phyloP scores from a whole-genome alignment of 2,329 filamentous ascomycete genomes.

The Ceratocystis ficicola region DNA sequence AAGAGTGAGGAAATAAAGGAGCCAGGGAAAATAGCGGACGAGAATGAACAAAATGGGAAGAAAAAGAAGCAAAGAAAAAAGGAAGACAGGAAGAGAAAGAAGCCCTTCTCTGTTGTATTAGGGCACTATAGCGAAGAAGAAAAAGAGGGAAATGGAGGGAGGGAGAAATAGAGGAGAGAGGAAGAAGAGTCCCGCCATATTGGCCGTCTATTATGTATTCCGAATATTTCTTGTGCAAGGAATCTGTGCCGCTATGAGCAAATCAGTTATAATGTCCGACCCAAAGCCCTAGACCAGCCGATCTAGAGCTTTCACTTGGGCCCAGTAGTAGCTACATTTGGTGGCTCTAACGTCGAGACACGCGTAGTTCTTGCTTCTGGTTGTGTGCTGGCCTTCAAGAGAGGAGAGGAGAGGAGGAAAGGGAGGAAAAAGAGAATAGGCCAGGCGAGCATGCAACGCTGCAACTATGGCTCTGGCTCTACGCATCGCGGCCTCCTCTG shows the following conservation, averaged over 20 bases:
- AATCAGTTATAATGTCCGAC: too few species aligned
- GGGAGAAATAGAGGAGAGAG: background rate
- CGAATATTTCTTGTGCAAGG: too few species aligned
- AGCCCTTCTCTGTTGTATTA: too few species aligned
- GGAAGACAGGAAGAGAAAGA: background rate
- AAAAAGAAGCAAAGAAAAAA: background rate
- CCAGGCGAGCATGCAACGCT: background rate
- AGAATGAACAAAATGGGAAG: background rate
- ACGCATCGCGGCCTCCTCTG: background rate
- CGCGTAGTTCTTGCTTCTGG: too few species aligned
- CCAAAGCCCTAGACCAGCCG: too few species aligned
- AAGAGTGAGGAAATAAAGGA: background rate
- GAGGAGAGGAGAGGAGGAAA: background rate
- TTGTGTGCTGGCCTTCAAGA: background rate
- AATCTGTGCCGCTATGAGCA: too few species aligned
- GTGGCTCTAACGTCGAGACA: too few species aligned
- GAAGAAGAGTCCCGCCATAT: background rate
- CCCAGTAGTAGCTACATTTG: too few species aligned
- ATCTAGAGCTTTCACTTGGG: too few species aligned
- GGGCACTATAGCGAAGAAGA: background rate
- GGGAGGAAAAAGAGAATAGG: background rate
- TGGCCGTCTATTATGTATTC: too few species aligned
- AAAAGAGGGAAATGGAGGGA: background rate
- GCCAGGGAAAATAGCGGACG: background rate
- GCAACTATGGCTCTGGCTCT: background rate